These are phyloP conservation scores for Brettanomyces nanus DNA, from an alignment of 805 yeast genomes.

Conservation along the genomic window DNA sequence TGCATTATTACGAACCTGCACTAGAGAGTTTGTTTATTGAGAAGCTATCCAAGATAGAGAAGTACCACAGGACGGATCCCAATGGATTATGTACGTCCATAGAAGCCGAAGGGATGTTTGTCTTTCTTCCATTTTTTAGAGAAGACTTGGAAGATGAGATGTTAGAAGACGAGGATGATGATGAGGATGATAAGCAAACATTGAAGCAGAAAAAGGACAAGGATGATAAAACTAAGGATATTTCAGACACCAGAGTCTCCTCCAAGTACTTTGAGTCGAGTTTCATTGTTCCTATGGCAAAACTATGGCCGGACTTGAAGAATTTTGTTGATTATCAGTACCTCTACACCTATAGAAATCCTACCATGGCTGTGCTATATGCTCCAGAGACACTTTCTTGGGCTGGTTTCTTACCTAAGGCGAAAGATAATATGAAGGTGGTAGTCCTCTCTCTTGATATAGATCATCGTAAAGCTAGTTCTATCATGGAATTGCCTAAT, in stretches of 20 bases:
- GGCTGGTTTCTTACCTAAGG: conserved; percentile 63
- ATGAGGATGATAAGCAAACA: conserved; percentile 1
- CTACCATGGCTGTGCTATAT: conserved; percentile 44
- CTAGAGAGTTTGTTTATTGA: conserved; percentile 43
- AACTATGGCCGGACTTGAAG: conserved; percentile 47
- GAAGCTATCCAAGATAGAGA: conserved; percentile 25
- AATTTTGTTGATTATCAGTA: conserved; percentile 68
- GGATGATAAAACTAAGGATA: conserved; percentile 2
- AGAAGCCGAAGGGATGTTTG: conserved; percentile 59
- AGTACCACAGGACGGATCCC: conserved; percentile 57
- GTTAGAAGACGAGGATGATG: conserved; percentile 10
- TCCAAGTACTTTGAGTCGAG: conserved; percentile 34
- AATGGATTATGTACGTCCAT: conserved; percentile 45
- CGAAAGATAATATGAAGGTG: conserved; percentile 54
- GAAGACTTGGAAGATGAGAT: conserved; percentile 35
- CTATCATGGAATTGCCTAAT: conserved; percentile 54
- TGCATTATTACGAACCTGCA: conserved; percentile 80
- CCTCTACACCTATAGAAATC: conserved; percentile 67
- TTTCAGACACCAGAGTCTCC: conserved; percentile 3
- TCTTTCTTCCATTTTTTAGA: conserved; percentile 57
- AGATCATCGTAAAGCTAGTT: conserved; percentile 46
- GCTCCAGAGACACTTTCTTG: conserved; percentile 42
- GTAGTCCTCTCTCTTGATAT: conserved; percentile 64
- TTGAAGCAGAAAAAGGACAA: conserved; percentile 3
- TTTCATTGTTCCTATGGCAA: conserved; percentile 46